A percentile compares a stretch with the other conserved stretches of the same genome.
Conservation (phyloP, 352 stramenopile species). For the Ochromonadaceae sp. region DNA sequence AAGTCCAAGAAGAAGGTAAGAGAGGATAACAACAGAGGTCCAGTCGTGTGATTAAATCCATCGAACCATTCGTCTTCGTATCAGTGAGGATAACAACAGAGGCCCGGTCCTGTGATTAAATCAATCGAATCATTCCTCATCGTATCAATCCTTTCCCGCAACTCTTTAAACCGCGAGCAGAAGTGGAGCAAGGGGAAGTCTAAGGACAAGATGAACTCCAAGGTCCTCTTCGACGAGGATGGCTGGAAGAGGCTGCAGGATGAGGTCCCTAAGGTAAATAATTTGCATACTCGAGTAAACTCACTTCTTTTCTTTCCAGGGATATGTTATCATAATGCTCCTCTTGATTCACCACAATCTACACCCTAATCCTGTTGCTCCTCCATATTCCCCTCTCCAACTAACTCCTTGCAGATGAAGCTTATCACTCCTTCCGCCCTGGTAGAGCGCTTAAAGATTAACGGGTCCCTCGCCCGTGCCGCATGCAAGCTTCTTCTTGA, state of each 20-base stretch:
- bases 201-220: constrained; percentile 97
- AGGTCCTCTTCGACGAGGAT: constrained; percentile 98
- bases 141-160: background rate
- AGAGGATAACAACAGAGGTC: background rate
- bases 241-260: constrained; percentile 90
- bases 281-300: constrained; percentile 1
- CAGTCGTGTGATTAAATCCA: background rate
- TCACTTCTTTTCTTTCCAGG: no score
- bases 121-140: background rate
- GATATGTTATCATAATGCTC: no score
- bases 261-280: constrained; percentile 86
- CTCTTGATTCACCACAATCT: no score
- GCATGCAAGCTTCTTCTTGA: constrained; percentile 34
- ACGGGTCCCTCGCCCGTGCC: constrained; percentile 84
- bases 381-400: constrained; percentile 3
- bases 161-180: constrained; percentile 31
- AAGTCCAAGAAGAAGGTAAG: constrained; percentile 96
- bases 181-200: constrained; percentile 99
- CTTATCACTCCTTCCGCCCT: constrained; percentile 95
- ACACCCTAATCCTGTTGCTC: background rate
- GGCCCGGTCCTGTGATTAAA: background rate
- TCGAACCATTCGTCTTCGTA: no score
- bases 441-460: constrained; percentile 98
- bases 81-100: background rate
- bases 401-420: constrained; percentile 73